Base-by-base conservation (phyloP, 2,329 filamentous ascomycete genomes). In the Fusarium algeriense region DNA sequence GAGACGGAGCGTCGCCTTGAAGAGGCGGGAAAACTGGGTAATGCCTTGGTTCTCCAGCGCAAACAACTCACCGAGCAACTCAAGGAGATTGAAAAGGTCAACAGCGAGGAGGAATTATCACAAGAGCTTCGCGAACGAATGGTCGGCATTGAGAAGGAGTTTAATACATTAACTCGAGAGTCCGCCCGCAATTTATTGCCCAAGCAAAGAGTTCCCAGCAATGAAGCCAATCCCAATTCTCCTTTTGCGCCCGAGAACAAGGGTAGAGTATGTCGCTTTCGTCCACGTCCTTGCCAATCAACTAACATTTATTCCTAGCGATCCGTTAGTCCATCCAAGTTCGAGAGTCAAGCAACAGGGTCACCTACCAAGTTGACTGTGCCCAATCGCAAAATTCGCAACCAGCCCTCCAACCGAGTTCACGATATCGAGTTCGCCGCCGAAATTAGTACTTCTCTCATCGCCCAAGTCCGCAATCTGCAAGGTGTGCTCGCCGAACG, bases 381-480 rank as follows among this genome's bases (percentile, higher is more conserved):
- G 12, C 94, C 94, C 2, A 95, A 93, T 74, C 90, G 95, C 73
- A 96, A 95, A 80, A 89, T 96, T 78, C 89, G 96, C 60, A 98
- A 98, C 75, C 95, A 98, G 78, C 93, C 93, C 4, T 89, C 92
- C 13, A 96, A 91, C 78, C 91, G 95, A 55, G 91, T 97, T 15
- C 94, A 98, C 79, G 96, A 99, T 78, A 97, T 99, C 78, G 94
- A 98, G 76, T 97, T 99, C 78, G 96, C 95, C n/a, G 95, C 96
- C 54, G 95, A 99, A 79, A 98, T 99, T 76, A 98, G 94, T 78
- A 97, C 94, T 9, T 97, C 94, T 4, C 86, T 99, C 55, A 91
- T 99, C 55, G 91, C 92, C n/a, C 96, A 98, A 82, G 93, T 99
- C 54, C 92, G 96, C 69, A 94, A 96, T 78, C 83, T 99, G 59